A percentile compares a stretch with the other conserved stretches of the same genome.
Conservation (phyloP, 2,329 filamentous ascomycete genomes). For the Lachnellula occidentalis region DNA sequence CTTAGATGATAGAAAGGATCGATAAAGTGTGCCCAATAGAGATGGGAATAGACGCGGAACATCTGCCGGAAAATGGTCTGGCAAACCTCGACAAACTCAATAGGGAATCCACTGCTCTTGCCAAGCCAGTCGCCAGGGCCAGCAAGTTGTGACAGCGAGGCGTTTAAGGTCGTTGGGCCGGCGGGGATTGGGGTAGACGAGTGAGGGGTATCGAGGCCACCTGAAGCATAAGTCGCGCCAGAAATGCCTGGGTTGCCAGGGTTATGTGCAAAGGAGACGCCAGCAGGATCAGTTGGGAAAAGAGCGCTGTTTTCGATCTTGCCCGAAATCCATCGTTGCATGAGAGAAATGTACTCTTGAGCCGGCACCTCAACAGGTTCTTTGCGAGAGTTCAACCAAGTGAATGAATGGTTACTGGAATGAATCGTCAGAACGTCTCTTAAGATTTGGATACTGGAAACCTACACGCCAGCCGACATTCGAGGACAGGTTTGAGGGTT, state of each 20-base stretch:
- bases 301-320: constrained; percentile 88
- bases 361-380: constrained; percentile 90
- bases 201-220: constrained; percentile 42
- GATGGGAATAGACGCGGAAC: constrained; percentile 96
- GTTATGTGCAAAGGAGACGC: constrained; percentile 60
- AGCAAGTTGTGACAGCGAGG: constrained; percentile 56
- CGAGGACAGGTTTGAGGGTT: constrained; percentile 78
- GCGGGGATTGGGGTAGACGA: constrained; percentile 33
- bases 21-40: constrained; percentile 94
- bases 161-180: constrained; percentile 38
- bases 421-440: not conserved
- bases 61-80: constrained; percentile 95
- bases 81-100: constrained; percentile 83
- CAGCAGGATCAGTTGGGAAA: constrained; percentile 80
- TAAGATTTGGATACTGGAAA: constrained; percentile 23
- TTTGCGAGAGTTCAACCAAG: constrained; percentile 85
- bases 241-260: constrained; percentile 54
- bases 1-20: constrained; percentile 81
- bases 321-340: constrained; percentile 95
- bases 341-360: constrained; percentile 87
- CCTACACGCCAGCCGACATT: constrained; percentile 92
- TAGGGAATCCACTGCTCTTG: constrained; percentile 87
- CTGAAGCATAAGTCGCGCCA: constrained; percentile 49
- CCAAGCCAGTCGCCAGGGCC: constrained; percentile 73
- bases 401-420: constrained; percentile 81